phyloP scores from a whole-genome alignment of 2,329 filamentous ascomycete genomes.

The Trichoderma gracile region DNA sequence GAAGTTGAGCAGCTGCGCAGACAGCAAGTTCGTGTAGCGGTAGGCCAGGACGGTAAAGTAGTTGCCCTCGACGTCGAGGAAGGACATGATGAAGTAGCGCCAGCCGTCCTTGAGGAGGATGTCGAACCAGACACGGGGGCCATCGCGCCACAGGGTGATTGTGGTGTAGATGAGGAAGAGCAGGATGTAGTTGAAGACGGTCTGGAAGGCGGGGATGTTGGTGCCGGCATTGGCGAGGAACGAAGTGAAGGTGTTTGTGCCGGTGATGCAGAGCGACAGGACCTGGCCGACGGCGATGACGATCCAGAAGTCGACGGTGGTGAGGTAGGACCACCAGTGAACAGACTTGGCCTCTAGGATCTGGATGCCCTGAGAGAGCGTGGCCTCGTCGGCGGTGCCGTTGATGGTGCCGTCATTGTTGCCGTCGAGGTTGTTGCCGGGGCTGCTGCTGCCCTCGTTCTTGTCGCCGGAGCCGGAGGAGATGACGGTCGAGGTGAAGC shows the following conservation, averaged over 20 bases:
- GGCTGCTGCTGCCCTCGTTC: not conserved
- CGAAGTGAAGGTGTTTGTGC: conserved; percentile 85
- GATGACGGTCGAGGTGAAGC: conserved; percentile 27
- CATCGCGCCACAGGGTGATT: conserved; percentile 77
- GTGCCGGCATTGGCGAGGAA: conserved; percentile 68
- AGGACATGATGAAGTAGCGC: conserved; percentile 91
- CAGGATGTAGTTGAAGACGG: conserved; percentile 89
- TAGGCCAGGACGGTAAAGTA: conserved; percentile 98
- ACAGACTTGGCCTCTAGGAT: conserved; percentile 55
- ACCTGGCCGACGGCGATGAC: conserved; percentile 79
- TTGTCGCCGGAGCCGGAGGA: conserved; percentile 18
- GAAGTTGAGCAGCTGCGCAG: conserved; percentile 95
- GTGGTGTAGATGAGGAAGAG: conserved; percentile 80
- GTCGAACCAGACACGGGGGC: conserved; percentile 66
- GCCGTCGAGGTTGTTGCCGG: not conserved
- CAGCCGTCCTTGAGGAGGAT: conserved; percentile 73
- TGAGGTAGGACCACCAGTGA: conserved; percentile 72
- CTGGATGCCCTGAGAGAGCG: conserved; percentile 54
- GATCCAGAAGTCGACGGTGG: conserved; percentile 84
- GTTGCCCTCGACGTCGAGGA: conserved; percentile 94
- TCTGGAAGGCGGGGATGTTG: conserved; percentile 92
- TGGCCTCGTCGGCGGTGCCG: conserved; percentile 34
- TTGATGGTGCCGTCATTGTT: conserved; percentile 10
- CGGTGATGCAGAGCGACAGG: conserved; percentile 85
- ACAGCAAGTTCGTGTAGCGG: conserved; percentile 86